Conservation (phyloP, 2,329 filamentous ascomycete species). For the Emmonsiellopsis sp. region DNA sequence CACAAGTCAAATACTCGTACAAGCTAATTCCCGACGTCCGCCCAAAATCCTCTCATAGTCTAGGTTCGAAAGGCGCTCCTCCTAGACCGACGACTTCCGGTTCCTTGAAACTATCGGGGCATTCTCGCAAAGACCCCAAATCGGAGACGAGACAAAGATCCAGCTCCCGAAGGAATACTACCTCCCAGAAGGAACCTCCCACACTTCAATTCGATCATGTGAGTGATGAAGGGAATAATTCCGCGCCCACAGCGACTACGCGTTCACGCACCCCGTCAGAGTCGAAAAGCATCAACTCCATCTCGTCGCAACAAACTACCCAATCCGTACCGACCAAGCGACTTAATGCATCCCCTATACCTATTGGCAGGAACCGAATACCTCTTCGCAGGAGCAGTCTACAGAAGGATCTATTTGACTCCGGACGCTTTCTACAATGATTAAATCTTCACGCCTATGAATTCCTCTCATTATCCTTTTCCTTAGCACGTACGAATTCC, state of each 20-base stretch:
- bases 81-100: constrained; percentile 5
- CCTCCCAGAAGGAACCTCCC: not conserved
- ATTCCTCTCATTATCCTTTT: not conserved
- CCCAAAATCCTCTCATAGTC: constrained; percentile 7
- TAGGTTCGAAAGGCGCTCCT: constrained; percentile 5
- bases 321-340: not conserved
- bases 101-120: not conserved
- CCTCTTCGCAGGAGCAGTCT: constrained; percentile 12
- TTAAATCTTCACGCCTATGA: not conserved
- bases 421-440: constrained; percentile 2
- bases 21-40: constrained; percentile 7
- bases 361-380: constrained; percentile 6
- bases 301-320: constrained; percentile 19
- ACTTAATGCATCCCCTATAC: constrained; percentile 2
- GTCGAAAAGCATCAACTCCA: not conserved
- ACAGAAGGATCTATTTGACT: constrained; percentile 8
- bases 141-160: not conserved
- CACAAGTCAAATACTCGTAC: not conserved
- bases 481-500: not conserved
- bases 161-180: not conserved
- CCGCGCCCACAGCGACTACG: not conserved
- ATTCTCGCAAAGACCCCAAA: not conserved
- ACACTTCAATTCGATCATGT: not conserved
- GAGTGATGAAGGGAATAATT: not conserved
- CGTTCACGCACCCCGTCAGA: not conserved